Evolutionary conservation across 805 yeast species (phyloP).

Genomic region (Komagataella mondaviorum): DNA sequence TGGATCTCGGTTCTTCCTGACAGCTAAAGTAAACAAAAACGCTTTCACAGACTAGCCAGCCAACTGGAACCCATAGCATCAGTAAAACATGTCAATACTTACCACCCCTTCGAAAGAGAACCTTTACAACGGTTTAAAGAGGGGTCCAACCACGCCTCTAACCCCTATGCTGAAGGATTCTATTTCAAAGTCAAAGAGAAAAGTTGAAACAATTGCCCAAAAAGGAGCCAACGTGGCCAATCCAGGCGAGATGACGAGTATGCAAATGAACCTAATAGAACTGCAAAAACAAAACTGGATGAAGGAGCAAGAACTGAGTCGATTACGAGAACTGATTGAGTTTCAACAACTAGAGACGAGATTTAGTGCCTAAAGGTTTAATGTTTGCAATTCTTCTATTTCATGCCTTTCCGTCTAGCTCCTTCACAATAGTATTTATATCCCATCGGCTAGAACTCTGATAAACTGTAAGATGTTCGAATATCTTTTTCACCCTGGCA

Average conservation of each 20-base stretch:
- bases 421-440: neutral
- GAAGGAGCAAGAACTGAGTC: neutral
- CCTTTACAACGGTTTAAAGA: neutral
- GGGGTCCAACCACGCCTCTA: neutral
- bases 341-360: neutral
- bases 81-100: neutral
- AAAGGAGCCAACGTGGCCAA: neutral
- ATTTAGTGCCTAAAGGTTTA: neutral
- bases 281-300: neutral
- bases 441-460: neutral
- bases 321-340: neutral
- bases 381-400: neutral
- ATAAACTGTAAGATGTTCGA: conserved; percentile 7
- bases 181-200: neutral
- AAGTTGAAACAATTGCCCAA: neutral
- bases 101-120: neutral
- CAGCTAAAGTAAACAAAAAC: neutral
- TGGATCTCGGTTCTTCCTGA: neutral
- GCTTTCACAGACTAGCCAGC: neutral
- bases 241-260: neutral
- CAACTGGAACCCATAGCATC: neutral
- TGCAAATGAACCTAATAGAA: neutral
- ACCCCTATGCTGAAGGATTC: neutral
- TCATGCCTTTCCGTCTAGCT: neutral
- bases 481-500: conserved; percentile 13